Evolutionary conservation across 2,329 filamentous ascomycete genomes (phyloP).

Genomic region (Proliferodiscus dingleyae): DNA sequence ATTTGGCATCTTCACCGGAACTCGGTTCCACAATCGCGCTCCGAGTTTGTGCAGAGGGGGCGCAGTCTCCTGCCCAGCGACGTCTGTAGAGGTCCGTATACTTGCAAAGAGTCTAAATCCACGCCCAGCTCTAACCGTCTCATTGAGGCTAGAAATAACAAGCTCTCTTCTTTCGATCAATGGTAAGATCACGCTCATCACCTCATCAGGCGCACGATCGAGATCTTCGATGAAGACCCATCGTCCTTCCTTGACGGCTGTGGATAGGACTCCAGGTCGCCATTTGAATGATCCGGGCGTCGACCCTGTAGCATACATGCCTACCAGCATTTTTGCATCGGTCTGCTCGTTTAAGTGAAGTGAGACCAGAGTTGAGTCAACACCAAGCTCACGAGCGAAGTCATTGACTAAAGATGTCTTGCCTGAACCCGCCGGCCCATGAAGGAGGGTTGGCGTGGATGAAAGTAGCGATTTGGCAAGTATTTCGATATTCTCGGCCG

Average conservation of each 20-base stretch:
- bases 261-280: constrained; percentile 88
- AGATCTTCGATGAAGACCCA: constrained; percentile 98
- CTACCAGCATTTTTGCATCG: constrained; percentile 92
- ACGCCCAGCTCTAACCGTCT: constrained; percentile 74
- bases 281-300: constrained; percentile 87
- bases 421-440: constrained; percentile 79
- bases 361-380: constrained; percentile 79
- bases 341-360: constrained; percentile 97
- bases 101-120: constrained; percentile 92
- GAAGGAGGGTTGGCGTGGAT: constrained; percentile 69
- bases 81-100: constrained; percentile 69
- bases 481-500: constrained; percentile 62
- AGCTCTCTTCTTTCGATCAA: constrained; percentile 91
- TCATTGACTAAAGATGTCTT: constrained; percentile 87
- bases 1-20: constrained; percentile 63
- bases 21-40: constrained; percentile 75
- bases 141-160: constrained; percentile 81
- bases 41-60: constrained; percentile 70
- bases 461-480: constrained; percentile 65
- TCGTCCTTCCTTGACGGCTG: constrained; percentile 85
- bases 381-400: constrained; percentile 73
- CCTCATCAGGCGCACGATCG: constrained; percentile 88
- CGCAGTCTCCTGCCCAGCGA: constrained; percentile 60
- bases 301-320: constrained; percentile 85
- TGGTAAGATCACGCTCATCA: constrained; percentile 87